Percentiles rank a stretch among this genome's conserved stretches.
phyloP scores from a whole-genome alignment of 495 filamentous ascomycete genomes.

The Talaromyces ruber region DNA sequence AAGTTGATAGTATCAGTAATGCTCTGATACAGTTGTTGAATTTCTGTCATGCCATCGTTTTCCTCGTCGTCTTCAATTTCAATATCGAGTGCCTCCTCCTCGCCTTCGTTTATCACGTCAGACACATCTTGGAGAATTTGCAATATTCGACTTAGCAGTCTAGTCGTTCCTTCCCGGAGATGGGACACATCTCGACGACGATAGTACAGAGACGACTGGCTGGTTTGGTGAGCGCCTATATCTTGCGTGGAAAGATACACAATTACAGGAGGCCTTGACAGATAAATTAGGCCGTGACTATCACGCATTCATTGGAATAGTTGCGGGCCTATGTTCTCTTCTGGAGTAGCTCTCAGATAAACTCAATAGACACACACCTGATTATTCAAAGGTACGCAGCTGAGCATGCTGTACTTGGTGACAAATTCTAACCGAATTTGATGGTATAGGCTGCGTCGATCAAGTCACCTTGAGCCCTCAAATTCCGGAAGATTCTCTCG shows the following conservation, averaged over 20 bases:
- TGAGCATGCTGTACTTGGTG: not conserved
- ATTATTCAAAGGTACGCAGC: not conserved
- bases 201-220: slow-evolving; percentile 35
- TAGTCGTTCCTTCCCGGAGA: slow-evolving; percentile 19
- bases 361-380: not conserved
- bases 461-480: not conserved
- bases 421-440: not conserved
- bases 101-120: not conserved
- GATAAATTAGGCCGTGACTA: not conserved
- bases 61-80: not conserved
- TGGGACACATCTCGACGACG: slow-evolving; percentile 37
- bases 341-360: not conserved
- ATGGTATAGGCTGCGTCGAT: not conserved
- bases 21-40: not conserved
- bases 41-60: not conserved
- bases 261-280: not conserved
- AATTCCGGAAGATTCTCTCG: not conserved
- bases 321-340: not conserved
- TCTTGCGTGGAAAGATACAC: slow-evolving; percentile 10
- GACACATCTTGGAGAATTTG: not conserved
- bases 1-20: not conserved
- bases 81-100: too few species aligned
- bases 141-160: not conserved
- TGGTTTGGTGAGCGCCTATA: slow-evolving; percentile 33
- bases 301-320: not conserved